A percentile compares a stretch with the other conserved stretches of the same genome.
These are phyloP conservation scores for Calonectria honghensis DNA, from an alignment of 2,329 filamentous ascomycete genomes.

Conservation along the genomic window DNA sequence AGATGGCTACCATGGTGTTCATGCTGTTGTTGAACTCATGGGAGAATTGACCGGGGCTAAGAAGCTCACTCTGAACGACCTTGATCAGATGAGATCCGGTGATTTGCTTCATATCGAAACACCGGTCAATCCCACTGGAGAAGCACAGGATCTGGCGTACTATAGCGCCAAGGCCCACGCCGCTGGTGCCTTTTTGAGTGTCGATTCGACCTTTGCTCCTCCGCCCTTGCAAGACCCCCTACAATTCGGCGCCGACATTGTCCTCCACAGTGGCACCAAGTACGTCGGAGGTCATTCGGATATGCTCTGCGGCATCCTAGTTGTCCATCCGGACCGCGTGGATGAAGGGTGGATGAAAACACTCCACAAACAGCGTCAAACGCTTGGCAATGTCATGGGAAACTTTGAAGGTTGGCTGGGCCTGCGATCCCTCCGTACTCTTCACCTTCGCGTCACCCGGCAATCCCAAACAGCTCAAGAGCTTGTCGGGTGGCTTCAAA, in stretches of 20 bases:
- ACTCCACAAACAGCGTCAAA: background rate
- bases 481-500: slow-evolving; percentile 12
- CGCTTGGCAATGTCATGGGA: slow-evolving; percentile 4
- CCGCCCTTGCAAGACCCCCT: slow-evolving; percentile 1
- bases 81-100: background rate
- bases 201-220: slow-evolving; percentile 1
- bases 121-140: background rate
- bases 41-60: slow-evolving; percentile 17
- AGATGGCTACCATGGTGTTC: slow-evolving; percentile 5
- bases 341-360: background rate
- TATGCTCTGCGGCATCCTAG: slow-evolving; percentile 12
- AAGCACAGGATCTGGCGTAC: background rate
- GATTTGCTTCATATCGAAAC: slow-evolving; percentile 15
- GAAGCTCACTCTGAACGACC: slow-evolving; percentile 4
- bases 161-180: background rate
- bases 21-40: slow-evolving; percentile 5
- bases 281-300: slow-evolving; percentile 10
- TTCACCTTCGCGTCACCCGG: background rate
- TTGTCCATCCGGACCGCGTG: background rate
- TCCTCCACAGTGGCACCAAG: slow-evolving; percentile 14
- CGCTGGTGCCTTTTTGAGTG: background rate
- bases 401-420: slow-evolving; percentile 7
- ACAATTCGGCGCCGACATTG: background rate
- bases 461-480: background rate
- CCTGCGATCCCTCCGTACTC: slow-evolving; percentile 3